Base-by-base conservation (phyloP, 2,329 filamentous ascomycete genomes). In the Camptophora hylomeconis region DNA sequence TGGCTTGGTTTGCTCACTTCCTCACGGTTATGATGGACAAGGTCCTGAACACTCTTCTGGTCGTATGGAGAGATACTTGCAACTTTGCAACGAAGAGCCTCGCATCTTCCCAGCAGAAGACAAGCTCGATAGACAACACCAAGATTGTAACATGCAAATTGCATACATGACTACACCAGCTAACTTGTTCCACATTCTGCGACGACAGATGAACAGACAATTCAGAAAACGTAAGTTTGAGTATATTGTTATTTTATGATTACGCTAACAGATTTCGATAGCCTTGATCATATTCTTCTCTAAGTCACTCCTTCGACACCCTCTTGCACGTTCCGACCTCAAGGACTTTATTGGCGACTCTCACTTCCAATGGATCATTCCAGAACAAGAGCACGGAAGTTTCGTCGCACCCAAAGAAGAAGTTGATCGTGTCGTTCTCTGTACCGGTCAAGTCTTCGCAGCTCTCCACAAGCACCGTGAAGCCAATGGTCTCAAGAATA, bases 81-180 rank as follows among this genome's bases (percentile, higher is more conserved):
- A 95, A 60, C 75, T 98, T 36, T 89, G 80, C 62, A 95, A 95
- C 60, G 89, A 98, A 57, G 89, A 98, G 52, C 86, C 89, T 32
- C 81, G 89, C 40, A 72, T 89, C 48, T 98, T 84, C 75, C 89
- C 89, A 30, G 68, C 74, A 2, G 66, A 71, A 17, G 84, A 93
- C 43, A 94, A 89, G 67, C 73, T 95, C 37, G 77, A 92, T 31
- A 83, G 89, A 45, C 89, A 95, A 61, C 89, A 98, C 65, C 89
- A 98, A 64, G 89, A 98, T 63, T 93, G 84, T 69, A 98, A 98
- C 65, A 92, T 98, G 75, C 89, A 98, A 64, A 80, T 98, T 54
- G 84, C 77, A 32, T 93, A 89, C 67, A 86, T 92, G 74, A 98
- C 89, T n/a, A 81, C 79, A 25, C 89, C 89, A 16, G 72, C 87